These are phyloP conservation scores for Myochromella boudieri DNA, from an alignment of 768 basidiomycete genomes.

Conservation along the genomic window DNA sequence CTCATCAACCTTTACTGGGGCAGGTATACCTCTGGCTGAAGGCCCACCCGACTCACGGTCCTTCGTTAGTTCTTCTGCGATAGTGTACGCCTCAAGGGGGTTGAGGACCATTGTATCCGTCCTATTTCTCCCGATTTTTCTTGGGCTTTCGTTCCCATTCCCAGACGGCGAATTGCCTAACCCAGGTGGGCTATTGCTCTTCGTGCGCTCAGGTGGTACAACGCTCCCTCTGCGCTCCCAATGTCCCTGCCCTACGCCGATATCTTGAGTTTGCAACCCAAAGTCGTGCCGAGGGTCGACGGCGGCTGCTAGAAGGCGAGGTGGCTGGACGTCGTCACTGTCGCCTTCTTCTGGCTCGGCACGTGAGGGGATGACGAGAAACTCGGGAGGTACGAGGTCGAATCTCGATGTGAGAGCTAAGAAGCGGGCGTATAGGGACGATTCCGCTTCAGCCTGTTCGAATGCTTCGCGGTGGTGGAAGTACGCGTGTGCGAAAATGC, in stretches of 20 bases:
- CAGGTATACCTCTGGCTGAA: too few species aligned
- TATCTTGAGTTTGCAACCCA: not conserved
- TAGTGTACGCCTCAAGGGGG: slow-evolving; percentile 38
- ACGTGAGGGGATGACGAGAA: slow-evolving; percentile 73
- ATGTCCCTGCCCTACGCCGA: slow-evolving; percentile 1
- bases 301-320: slow-evolving; percentile 39
- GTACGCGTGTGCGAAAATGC: slow-evolving; percentile 96
- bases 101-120: slow-evolving; percentile 82
- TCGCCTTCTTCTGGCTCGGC: slow-evolving; percentile 15
- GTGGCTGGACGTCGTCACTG: slow-evolving; percentile 30
- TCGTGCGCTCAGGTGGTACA: slow-evolving; percentile 10
- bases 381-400: slow-evolving; percentile 78
- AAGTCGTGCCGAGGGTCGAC: slow-evolving; percentile 27
- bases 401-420: slow-evolving; percentile 78
- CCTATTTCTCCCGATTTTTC: slow-evolving; percentile 51
- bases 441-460: slow-evolving; percentile 88
- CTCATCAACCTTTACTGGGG: not conserved
- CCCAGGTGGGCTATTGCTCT: slow-evolving; percentile 22
- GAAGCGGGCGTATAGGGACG: slow-evolving; percentile 87
- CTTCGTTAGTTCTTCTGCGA: slow-evolving; percentile 32
- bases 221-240: slow-evolving; percentile 6
- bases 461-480: slow-evolving; percentile 93
- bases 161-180: too few species aligned
- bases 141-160: slow-evolving; percentile 37
- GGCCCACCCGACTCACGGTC: slow-evolving; percentile 1